These are phyloP conservation scores for Phytophthora pseudosyringae DNA, from an alignment of 352 stramenopile species.

Conservation along the genomic window DNA sequence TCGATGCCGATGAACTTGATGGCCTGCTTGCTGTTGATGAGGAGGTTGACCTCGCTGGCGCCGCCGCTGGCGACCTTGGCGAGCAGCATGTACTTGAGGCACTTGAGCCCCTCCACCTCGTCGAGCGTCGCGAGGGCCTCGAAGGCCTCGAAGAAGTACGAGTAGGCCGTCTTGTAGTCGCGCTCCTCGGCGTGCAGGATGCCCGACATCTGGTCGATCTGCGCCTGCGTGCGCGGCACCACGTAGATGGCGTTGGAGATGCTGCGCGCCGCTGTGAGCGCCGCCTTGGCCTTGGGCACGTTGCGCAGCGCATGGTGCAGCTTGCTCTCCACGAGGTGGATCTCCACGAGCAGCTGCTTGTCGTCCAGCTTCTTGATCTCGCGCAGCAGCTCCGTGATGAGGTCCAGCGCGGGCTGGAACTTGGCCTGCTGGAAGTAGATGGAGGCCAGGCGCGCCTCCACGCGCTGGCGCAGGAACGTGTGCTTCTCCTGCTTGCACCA, in stretches of 20 bases:
- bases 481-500: constrained; percentile 95
- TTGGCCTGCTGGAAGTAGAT: constrained; percentile 91
- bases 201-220: constrained; percentile 97
- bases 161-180: constrained; percentile 99
- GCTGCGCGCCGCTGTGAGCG: constrained; percentile 96
- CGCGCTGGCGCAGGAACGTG: constrained; percentile 98
- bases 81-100: constrained; percentile 99
- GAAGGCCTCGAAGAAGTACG: constrained; percentile 99
- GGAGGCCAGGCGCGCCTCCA: constrained; percentile 95
- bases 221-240: constrained; percentile 93
- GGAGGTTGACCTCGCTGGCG: constrained; percentile 93
- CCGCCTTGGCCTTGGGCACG: constrained; percentile 96
- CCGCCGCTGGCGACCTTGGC: constrained; percentile 94
- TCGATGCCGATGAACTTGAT: constrained; percentile 98
- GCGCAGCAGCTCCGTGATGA: constrained; percentile 94
- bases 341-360: constrained; percentile 99
- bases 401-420: constrained; percentile 93
- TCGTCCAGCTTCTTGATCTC: constrained; percentile 99
- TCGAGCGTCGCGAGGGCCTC: constrained; percentile 95
- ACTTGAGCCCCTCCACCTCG: constrained; percentile 80
- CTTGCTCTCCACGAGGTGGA: constrained; percentile 98
- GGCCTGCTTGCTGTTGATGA: constrained; percentile 96
- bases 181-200: constrained; percentile 97
- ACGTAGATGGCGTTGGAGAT: constrained; percentile 99
- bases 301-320: constrained; percentile 98